Evolutionary conservation across 1,284 basidiomycete species (phyloP).

Genomic region (Exobasidium cylindrosporum): DNA sequence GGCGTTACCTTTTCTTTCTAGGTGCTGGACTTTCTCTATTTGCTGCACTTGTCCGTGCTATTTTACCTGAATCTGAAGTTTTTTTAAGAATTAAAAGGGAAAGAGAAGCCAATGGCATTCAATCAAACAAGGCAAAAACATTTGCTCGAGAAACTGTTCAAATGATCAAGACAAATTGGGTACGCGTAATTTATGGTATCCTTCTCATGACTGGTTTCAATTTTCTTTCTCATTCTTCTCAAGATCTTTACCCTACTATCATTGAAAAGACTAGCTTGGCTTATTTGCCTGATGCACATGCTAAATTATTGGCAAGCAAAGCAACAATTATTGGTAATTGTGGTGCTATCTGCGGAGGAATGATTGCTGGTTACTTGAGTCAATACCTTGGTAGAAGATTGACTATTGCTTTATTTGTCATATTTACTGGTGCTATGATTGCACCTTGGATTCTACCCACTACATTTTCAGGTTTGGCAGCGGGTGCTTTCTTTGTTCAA

Average conservation of each 20-base stretch:
- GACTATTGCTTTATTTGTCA: slow-evolving; percentile 68
- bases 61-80: slow-evolving; percentile 76
- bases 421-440: slow-evolving; percentile 40
- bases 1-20: slow-evolving; percentile 60
- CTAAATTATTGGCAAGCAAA: slow-evolving; percentile 66
- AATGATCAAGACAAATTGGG: slow-evolving; percentile 83
- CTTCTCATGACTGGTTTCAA: slow-evolving; percentile 68
- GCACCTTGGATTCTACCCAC: slow-evolving; percentile 57
- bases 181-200: slow-evolving; percentile 75
- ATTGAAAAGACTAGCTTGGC: slow-evolving; percentile 42
- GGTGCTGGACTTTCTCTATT: slow-evolving; percentile 67
- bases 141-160: slow-evolving; percentile 69
- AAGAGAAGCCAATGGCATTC: slow-evolving; percentile 54
- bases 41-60: slow-evolving; percentile 69
- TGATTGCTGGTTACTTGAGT: slow-evolving; percentile 71
- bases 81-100: slow-evolving; percentile 61
- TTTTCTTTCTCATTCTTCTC: slow-evolving; percentile 70
- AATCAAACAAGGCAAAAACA: slow-evolving; percentile 59
- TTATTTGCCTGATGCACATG: slow-evolving; percentile 13
- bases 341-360: slow-evolving; percentile 74
- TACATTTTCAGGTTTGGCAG: slow-evolving; percentile 53
- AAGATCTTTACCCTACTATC: slow-evolving; percentile 50
- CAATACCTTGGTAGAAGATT: slow-evolving; percentile 85
- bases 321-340: slow-evolving; percentile 88
- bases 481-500: slow-evolving; percentile 60